phyloP scores from a whole-genome alignment of 2,329 filamentous ascomycete genomes.

The Penicillium sp. region DNA sequence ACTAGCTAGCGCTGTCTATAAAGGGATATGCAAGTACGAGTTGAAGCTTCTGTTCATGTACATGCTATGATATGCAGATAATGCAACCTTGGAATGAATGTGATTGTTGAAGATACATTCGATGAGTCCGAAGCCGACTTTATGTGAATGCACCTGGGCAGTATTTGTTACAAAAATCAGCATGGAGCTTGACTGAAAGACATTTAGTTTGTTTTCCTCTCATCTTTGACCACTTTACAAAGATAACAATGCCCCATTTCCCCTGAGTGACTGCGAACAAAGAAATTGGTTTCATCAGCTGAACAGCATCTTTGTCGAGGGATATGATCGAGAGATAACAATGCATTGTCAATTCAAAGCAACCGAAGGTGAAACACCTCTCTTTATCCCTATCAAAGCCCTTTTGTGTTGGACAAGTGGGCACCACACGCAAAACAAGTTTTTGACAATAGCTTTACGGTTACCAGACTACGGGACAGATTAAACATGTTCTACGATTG shows the following conservation, averaged over 20 bases:
- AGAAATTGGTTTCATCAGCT: no score
- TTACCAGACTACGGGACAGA: no score
- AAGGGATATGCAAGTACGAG: not conserved
- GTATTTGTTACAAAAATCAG: no score
- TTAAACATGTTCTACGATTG: no score
- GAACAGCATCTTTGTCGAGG: not conserved
- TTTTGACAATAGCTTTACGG: no score
- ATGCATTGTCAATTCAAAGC: not conserved
- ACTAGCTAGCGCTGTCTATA: not conserved
- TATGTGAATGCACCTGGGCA: no score
- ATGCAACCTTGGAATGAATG: not conserved
- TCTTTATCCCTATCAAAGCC: no score
- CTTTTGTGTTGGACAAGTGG: no score
- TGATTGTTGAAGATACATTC: not conserved
- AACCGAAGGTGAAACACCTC: no score
- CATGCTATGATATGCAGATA: not conserved
- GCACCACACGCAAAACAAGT: no score
- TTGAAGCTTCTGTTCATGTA: not conserved
- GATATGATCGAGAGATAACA: not conserved
- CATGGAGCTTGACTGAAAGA: not conserved
- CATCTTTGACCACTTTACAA: not conserved
- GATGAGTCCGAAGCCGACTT: not conserved
- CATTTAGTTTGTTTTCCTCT: not conserved
- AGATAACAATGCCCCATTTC: not conserved
- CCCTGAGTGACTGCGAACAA: not conserved